phyloP scores from a whole-genome alignment of 2,329 filamentous ascomycete genomes.

The Graphiopsis chlorocephala region DNA sequence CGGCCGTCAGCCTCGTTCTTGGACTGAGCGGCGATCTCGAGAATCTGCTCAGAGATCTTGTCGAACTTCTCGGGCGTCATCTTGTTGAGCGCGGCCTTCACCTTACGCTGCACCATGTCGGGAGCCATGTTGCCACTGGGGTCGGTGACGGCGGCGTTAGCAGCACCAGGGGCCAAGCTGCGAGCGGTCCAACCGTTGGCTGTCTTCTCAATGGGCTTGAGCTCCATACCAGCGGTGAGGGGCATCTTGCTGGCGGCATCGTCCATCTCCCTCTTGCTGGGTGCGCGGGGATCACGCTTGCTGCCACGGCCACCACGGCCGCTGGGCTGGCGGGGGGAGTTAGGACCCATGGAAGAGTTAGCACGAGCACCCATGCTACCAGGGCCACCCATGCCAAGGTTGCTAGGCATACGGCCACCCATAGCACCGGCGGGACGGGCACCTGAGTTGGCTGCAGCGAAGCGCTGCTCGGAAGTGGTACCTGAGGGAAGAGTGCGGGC shows the following conservation, averaged over 20 bases:
- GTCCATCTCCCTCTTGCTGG: conserved; percentile 57
- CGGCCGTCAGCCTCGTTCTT: conserved; percentile 93
- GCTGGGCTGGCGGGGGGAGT: conserved; percentile 61
- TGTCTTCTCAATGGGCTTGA: conserved; percentile 74
- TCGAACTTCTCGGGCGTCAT: conserved; percentile 99
- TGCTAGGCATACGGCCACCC: conserved; percentile 54
- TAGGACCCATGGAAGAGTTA: conserved; percentile 60
- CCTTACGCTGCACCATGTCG: conserved; percentile 94
- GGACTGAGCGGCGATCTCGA: conserved; percentile 88
- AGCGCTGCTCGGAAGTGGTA: conserved; percentile 75
- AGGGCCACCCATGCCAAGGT: conserved; percentile 46
- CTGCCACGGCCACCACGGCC: conserved; percentile 60
- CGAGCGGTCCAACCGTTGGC: conserved; percentile 85
- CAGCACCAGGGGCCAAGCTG: conserved; percentile 55
- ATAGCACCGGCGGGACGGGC: conserved; percentile 42
- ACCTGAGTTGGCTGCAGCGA: conserved; percentile 41
- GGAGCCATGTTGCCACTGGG: conserved; percentile 70
- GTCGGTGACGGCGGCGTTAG: conserved; percentile 42
- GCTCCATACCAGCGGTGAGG: conserved; percentile 75
- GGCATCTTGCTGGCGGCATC: conserved; percentile 85
- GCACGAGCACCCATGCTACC: conserved; percentile 44
- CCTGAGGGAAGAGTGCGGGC: conserved; percentile 65
- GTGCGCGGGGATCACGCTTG: conserved; percentile 55
- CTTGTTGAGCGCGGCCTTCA: conserved; percentile 98
- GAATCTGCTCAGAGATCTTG: conserved; percentile 88